phyloP scores from a whole-genome alignment of 805 yeast species.

The Candida corydali region DNA sequence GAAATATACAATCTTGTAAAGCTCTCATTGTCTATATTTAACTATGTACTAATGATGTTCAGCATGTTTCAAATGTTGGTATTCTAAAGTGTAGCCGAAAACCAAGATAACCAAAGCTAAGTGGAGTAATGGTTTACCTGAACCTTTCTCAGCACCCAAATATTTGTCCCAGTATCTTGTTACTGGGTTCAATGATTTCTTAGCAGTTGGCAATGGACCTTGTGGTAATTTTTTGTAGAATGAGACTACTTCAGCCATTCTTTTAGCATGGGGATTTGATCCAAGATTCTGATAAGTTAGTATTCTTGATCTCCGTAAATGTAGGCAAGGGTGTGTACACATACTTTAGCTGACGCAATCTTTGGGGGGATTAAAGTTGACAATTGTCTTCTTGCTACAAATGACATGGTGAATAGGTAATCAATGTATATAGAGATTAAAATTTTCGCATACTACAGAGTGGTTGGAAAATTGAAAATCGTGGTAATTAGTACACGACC shows the following conservation, averaged over 20 bases:
- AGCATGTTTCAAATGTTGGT: constrained; percentile 63
- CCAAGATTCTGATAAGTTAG: constrained; percentile 65
- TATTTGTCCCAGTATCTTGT: constrained; percentile 82
- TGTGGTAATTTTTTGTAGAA: constrained; percentile 96
- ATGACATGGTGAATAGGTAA: constrained; percentile 70
- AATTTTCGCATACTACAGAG: constrained; percentile 7
- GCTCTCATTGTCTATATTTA: neutral
- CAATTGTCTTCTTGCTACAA: constrained; percentile 85
- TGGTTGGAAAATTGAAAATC: neutral
- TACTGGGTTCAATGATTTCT: constrained; percentile 60
- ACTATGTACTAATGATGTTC: constrained; percentile 8
- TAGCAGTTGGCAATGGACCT: constrained; percentile 77
- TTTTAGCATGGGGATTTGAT: constrained; percentile 93
- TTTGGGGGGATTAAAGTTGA: constrained; percentile 98
- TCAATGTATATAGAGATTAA: too few relatives aligned
- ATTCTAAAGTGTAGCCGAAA: constrained; percentile 88
- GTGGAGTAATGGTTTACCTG: constrained; percentile 81
- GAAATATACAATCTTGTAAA: neutral
- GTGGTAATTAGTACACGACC: neutral
- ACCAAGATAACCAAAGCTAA: constrained; percentile 62
- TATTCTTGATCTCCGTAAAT: too few relatives aligned
- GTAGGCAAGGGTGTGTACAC: too few relatives aligned
- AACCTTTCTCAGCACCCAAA: constrained; percentile 79
- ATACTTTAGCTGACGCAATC: constrained; percentile 91
- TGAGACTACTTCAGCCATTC: constrained; percentile 90